These are phyloP conservation scores for Ophiocordyceps polyrhachis-furcata DNA, from an alignment of 2,329 filamentous ascomycete genomes.

Conservation along the genomic window DNA sequence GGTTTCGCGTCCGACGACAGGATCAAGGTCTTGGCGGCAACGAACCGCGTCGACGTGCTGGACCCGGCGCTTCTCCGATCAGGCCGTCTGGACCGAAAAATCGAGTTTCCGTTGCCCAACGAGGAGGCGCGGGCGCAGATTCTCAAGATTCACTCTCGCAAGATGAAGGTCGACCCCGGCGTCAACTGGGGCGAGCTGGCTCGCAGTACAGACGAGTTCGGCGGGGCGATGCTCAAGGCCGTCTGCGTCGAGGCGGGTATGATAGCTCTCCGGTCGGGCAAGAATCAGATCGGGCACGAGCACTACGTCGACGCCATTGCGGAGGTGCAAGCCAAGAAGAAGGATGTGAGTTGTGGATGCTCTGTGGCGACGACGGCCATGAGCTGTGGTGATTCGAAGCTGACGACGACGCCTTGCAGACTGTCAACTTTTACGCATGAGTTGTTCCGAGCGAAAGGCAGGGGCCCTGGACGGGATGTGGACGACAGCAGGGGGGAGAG, in stretches of 20 bases:
- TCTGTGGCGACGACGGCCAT: background rate
- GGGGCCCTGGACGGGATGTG: too few relatives aligned
- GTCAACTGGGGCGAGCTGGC: slow-evolving; percentile 96
- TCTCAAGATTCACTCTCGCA: slow-evolving; percentile 88
- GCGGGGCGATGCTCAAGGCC: slow-evolving; percentile 92
- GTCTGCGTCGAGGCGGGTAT: slow-evolving; percentile 98
- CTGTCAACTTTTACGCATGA: slow-evolving; percentile 38
- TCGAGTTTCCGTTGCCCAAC: slow-evolving; percentile 94
- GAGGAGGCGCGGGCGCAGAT: slow-evolving; percentile 96
- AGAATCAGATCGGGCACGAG: slow-evolving; percentile 94
- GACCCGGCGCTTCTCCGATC: slow-evolving; percentile 84
- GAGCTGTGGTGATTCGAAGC: background rate
- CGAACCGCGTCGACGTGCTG: slow-evolving; percentile 84
- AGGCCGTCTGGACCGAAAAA: slow-evolving; percentile 86
- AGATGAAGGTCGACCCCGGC: slow-evolving; percentile 87
- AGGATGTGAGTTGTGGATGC: slow-evolving; percentile 41
- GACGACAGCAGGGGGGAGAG: too few relatives aligned
- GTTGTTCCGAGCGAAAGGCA: background rate
- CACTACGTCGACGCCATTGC: slow-evolving; percentile 97
- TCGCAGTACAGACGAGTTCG: slow-evolving; percentile 94
- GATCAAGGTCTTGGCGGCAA: slow-evolving; percentile 90
- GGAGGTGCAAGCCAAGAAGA: slow-evolving; percentile 92
- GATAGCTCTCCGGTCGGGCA: slow-evolving; percentile 88
- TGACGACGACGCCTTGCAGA: slow-evolving; percentile 15
- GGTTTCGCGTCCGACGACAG: slow-evolving; percentile 93